Conservation (phyloP, 345 rosid species). For the Moricandia moricandioides region DNA sequence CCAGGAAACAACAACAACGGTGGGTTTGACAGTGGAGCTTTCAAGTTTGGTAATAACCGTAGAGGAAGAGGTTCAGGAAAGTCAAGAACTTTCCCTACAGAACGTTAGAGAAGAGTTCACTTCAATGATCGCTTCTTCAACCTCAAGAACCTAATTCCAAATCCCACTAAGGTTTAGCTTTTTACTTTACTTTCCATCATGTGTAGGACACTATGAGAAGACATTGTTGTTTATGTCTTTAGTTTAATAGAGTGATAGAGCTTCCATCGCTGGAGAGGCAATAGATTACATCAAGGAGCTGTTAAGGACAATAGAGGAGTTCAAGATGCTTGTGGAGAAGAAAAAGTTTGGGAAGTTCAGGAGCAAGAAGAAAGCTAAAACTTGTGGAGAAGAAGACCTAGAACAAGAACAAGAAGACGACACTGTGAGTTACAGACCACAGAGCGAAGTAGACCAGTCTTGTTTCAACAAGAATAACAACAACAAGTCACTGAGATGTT, state of each 20-base stretch:
- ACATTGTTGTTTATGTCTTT: not conserved
- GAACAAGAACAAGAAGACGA: conserved; percentile 27
- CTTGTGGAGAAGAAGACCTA: conserved; percentile 9
- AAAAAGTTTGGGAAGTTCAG: conserved; percentile 56
- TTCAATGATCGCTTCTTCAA: conserved; percentile 47
- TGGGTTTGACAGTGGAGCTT: conserved; percentile 40
- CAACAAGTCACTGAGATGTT: conserved; percentile 53
- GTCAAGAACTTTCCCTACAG: conserved; percentile 54
- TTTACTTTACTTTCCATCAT: not conserved
- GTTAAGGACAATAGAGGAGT: conserved; percentile 53
- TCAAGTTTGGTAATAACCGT: conserved; percentile 35
- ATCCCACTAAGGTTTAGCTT: conserved; percentile 53
- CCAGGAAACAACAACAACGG: conserved; percentile 19
- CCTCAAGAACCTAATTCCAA: conserved; percentile 58
- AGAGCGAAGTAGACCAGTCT: conserved; percentile 43
- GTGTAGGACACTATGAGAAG: not conserved
- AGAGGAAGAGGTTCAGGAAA: conserved; percentile 45
- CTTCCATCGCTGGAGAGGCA: conserved; percentile 72
- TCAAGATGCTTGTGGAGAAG: conserved; percentile 64
- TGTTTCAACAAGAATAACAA: conserved; percentile 43
- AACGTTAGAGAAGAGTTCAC: conserved; percentile 62
- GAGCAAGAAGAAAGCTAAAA: conserved; percentile 50
- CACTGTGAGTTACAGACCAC: conserved; percentile 42
- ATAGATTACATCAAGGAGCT: conserved; percentile 76
- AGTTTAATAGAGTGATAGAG: conserved; percentile 54